Base-by-base conservation (phyloP, 768 basidiomycete genomes). In the Lentinus brumalis region DNA sequence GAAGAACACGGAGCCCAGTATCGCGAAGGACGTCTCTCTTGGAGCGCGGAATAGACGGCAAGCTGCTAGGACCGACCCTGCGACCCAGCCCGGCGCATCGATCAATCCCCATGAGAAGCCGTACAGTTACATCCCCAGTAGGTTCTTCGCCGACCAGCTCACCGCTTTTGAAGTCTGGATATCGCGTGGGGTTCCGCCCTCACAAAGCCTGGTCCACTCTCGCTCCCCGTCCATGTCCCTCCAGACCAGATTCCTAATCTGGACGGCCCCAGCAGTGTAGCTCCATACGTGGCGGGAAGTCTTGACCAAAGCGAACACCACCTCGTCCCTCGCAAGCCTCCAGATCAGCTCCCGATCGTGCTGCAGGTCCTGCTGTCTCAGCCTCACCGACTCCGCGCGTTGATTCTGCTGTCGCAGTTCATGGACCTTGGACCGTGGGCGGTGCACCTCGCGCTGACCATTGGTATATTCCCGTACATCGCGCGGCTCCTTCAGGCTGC, bases 151-250 rank as follows among this genome's bases (percentile, higher is more conserved):
- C 1, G 95, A 98, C 69, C 96, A 98, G 69, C 82, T 99, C 29
- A 96, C 94, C 0, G 97, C 96, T 2, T 98, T 99, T 68, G 94
- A 98, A 70, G 93, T 98, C 30, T 99, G 96, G 97, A 93, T 99
- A 65, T 93, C 93, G 5, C 86, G 96, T 49, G 94, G 96, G 94
- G 92, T 1, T 92, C 91, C 3, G 92, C 92, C 0, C 76, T 93
- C 53, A 92, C 91, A 1, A 86, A 83, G 62, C 83, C 83, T 30
- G 92, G 92, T 0, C 91, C 90, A 0, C 70, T 90, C 68, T 89
- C 91, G 5, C 77, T 92, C 16, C 89, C 91, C 1, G 53, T 64
- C 15, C 67, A 69, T 5, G n/a, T 59, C 14, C 35, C 57, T 0
- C 30, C 51, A 1, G 61, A 59, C 2, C 54, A 52, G 18, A 42